Conservation (phyloP, 164 flowering plant genomes). For the Vitis vinifera region ASM3070453v1 NC_081816.1:18845001-18845500, state of each 20-base stretch:
- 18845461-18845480: too few species aligned
- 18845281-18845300: conserved; percentile 43
- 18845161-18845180: conserved; percentile 46
- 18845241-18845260: conserved; percentile 67
- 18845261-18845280: conserved; percentile 51
- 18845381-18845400: not conserved
- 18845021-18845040: too few species aligned
- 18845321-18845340: not conserved
- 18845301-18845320: not conserved
- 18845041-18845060: too few species aligned
- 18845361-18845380: not conserved
- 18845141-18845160: not conserved
- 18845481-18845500: too few species aligned
- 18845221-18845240: conserved; percentile 41
- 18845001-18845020: too few species aligned
- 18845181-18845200: conserved; percentile 75
- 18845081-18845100: too few species aligned
- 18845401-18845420: not conserved
- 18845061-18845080: too few species aligned
- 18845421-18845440: not conserved
- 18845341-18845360: not conserved
- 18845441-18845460: too few species aligned
- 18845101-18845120: too few species aligned
- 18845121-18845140: too few species aligned
- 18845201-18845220: conserved; percentile 63